Evolutionary conservation across 2,329 filamentous ascomycete genomes (phyloP), one percentile per base, ranked within the genome.

Genomic region (Amylocarpus encephaloides): DNA sequence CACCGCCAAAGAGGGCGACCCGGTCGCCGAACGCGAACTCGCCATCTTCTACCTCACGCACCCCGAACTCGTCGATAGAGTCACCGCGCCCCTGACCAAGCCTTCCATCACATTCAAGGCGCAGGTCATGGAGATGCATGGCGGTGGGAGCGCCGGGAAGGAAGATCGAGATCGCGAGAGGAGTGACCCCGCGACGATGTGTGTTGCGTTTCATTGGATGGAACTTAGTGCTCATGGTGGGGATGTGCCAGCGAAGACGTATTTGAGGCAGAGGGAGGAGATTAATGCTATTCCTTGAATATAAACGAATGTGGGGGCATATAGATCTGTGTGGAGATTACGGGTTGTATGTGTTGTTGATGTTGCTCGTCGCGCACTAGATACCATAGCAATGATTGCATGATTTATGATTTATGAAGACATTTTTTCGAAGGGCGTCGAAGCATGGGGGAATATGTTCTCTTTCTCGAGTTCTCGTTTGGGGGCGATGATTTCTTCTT

Each of bases 161-260:
- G 61, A 67, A 39, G 78, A 78, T 36, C 73, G 78, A 47, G 80
- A 85, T 61, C 74, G 77, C 13, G 69, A 73, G 48, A 76, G 88
- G 58, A 90, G 84, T 52, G 89, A 96, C 66, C 88, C 88, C 1
- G 85, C 85, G 48, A 82, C 90, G 38, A 93, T 97, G 87, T 96
- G 91, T 62, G 81, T 95, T 50, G 92, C 92, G 9, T 83, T 94
- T 69, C 92, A 97, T 73, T 97, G 92, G 91, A 96, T 97, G 90
- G 88, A 92, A 71, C 76, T 88, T 58, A 90, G 88, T 34, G 86
- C 88, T 60, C 78, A 79, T 48, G 90, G 90, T n/a, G 90, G 90
- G 1, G 92, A 97, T 66, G 80, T 86, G 63, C 73, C 95, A 59
- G 92, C 92, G 16, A 84, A 82, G 65, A 52, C 46, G 15, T 52